A percentile compares a stretch with the other conserved stretches of the same genome.
Conservation (phyloP, 106 monocot genomes). For the Dendrobium huoshanense region DNA sequence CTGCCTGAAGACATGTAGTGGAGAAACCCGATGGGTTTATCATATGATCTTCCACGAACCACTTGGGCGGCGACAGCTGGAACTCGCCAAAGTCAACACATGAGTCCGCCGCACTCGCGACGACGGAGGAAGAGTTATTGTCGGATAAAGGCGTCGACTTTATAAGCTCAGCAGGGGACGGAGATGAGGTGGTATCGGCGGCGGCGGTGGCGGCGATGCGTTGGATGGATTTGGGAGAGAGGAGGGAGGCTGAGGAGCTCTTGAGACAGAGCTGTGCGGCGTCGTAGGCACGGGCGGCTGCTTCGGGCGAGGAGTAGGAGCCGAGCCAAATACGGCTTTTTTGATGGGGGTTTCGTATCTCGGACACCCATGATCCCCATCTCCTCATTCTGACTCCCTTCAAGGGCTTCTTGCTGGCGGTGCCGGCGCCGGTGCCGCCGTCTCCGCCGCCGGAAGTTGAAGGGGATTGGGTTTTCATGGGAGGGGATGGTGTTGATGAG, state of each 20-base stretch:
- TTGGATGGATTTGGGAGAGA: slow-evolving; percentile 59
- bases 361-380: slow-evolving; percentile 73
- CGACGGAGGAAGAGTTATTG: neutral
- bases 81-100: slow-evolving; percentile 21
- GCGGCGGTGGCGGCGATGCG: slow-evolving; percentile 53
- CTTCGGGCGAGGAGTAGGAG: slow-evolving; percentile 54
- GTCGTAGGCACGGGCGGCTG: slow-evolving; percentile 50
- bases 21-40: slow-evolving; percentile 8
- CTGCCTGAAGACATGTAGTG: neutral
- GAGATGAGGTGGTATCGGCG: neutral
- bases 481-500: neutral
- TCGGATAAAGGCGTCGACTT: neutral
- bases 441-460: neutral
- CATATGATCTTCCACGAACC: slow-evolving; percentile 14
- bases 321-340: slow-evolving; percentile 63
- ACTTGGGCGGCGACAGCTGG: slow-evolving; percentile 13
- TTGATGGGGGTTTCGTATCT: slow-evolving; percentile 54
- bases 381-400: slow-evolving; percentile 70
- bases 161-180: no score
- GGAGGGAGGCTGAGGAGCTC: slow-evolving; percentile 20
- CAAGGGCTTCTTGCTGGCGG: slow-evolving; percentile 11
- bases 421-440: neutral
- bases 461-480: neutral
- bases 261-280: slow-evolving; percentile 46
- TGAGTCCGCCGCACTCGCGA: neutral